Base-by-base conservation (phyloP, 495 filamentous ascomycete genomes). In the Penicillium mononematosum region DNA sequence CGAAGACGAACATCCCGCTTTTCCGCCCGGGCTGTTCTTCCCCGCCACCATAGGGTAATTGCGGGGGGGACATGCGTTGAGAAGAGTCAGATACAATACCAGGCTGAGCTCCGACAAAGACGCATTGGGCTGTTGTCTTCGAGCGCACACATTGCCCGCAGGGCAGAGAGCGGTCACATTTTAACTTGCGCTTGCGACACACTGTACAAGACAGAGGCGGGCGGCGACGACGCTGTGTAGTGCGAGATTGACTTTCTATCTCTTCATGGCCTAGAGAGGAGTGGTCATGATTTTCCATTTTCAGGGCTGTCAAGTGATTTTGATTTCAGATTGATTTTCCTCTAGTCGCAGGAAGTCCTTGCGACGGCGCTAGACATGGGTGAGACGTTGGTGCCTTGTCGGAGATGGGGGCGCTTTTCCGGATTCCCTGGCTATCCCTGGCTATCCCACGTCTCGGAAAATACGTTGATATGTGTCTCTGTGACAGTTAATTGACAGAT, bases 171-270 rank as follows among this genome's bases (percentile, higher is more conserved):
- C 85, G 83, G 65, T 88, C 84, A 70, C 86, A 89, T 68, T 85
- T 88, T 59, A 88, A 78, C 70, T 89, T 89, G 53, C 85, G 78
- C 32, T 81, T 78, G 53, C 86, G 81, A 59, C 86, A 89, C 55
- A 78, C 66, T 17, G 73, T 76, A 54, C 76, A 78, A 25, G 74
- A 70, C 31, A 76, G 63, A 5, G 74, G 69, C 50, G 74, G 72
- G 50, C 75, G 62, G 45, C 74, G 73, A 10, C 75, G 70, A 12
- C 71, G 62, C 34, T 70, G 67, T 64, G 53, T 25, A 20, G 27
- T 22, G 45, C 49, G 65, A 5, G 58, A 36, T 11, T 42, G 48
- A 24, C 63, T 45, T 51, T 50, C 55, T 38, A 51, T 20, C 32
- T 60, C 58, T 1, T 50, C 60, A 14, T 56, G 49, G 7, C 32